Base-by-base conservation (phyloP, 1,139 yeast genomes). In the Citeromyces hawaiiensis region DNA sequence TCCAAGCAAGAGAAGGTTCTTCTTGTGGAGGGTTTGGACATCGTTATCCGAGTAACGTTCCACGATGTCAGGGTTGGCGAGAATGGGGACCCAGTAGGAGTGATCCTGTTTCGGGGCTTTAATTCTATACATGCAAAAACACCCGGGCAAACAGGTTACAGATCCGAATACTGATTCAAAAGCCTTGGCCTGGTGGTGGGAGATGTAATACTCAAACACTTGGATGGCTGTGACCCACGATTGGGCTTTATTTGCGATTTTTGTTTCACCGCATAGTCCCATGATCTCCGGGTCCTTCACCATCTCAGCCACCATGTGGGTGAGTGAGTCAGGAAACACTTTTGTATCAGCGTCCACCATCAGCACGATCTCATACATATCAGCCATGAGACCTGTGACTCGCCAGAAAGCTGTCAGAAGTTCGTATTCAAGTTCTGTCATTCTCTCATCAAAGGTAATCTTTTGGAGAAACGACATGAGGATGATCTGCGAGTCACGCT, bases 341-440 rank as follows among this genome's bases (percentile, higher is more conserved):
- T 78, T 79, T 0, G 97, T 88, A 63, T 91, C 98, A 1, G 98
- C 98, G 64, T 91, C 98, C 25, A 91, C 96, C 96, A 91, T 88
- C 36, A 91, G 64, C 33, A 83, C 77, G 38, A 81, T 66, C 56
- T 91, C 97, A 58, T 87, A 91, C 56, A 76, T 71, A 42, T 82
- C 91, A 0, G 96, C 79, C 73, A 88, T 82, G 34, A 87, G 63
- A 3, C 97, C 97, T 0, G 96, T 86, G 9, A 87, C 66, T 49
- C 76, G 72, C 88, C 95, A 86, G 18, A 91, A 83, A 41, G 76
- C 76, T 45, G 72, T 71, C 52, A 87, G 66, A 51, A 91, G 67
- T 55, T 83, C 94, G 53, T 74, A 87, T 50, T 91, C 97, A 44
- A 91, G 72, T 50, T 83, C 86, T 2, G 97, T 83, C 97, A 91